A percentile compares a stretch with the other conserved stretches of the same genome.
Conservation (phyloP, 495 filamentous ascomycete genomes). For the Penicillium flavigenum region DNA sequence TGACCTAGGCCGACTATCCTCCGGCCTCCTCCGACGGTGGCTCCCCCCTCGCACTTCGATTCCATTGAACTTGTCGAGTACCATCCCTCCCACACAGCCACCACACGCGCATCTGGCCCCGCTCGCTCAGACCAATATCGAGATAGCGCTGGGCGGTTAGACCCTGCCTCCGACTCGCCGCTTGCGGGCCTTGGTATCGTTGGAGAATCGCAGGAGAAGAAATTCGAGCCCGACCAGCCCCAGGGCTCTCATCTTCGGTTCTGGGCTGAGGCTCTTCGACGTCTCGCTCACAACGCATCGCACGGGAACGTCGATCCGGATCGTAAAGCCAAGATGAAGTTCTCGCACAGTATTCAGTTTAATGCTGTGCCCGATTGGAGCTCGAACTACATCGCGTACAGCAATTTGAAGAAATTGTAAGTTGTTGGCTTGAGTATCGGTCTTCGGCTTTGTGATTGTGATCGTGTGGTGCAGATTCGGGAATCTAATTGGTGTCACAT, state of each 20-base stretch:
- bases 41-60: constrained; percentile 25
- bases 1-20: constrained; percentile 20
- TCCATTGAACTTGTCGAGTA: constrained; percentile 44
- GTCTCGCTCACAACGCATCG: constrained; percentile 24
- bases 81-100: constrained; percentile 20
- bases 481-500: constrained; percentile 28
- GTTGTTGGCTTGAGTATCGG: constrained; percentile 32
- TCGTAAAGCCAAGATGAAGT: constrained; percentile 84
- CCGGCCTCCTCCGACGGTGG: constrained; percentile 32
- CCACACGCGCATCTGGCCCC: constrained; percentile 8
- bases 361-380: constrained; percentile 99
- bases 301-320: constrained; percentile 31
- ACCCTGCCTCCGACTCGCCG: constrained; percentile 19
- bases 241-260: constrained; percentile 33
- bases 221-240: constrained; percentile 10
- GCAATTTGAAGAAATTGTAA: constrained; percentile 97
- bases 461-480: constrained; percentile 9
- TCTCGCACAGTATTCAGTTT: constrained; percentile 99
- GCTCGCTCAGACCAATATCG: constrained; percentile 8
- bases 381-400: constrained; percentile 94
- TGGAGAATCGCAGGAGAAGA: constrained; percentile 20
- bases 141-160: constrained; percentile 5
- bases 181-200: constrained; percentile 13
- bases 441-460: background rate
- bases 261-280: constrained; percentile 44